Base-by-base conservation (phyloP, 2,329 filamentous ascomycete species). In the Paraconiothyrium sp. region DNA sequence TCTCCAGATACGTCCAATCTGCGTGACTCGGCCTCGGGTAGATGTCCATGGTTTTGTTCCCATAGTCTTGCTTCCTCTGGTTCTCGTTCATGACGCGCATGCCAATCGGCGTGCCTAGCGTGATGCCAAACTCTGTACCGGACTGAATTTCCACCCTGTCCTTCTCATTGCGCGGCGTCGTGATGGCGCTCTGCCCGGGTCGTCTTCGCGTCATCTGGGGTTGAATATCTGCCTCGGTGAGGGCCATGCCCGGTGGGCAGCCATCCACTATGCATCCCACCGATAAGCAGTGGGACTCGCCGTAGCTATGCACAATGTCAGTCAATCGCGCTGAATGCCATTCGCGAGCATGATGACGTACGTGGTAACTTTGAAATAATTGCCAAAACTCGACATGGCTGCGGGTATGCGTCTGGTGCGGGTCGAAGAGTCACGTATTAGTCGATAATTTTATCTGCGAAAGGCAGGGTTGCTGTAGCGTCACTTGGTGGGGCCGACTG, bases 231-330 rank as follows among this genome's bases (percentile, higher is more conserved):
- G 84, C 85, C 80, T 97, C 94, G 65, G 88, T 91, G 78, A 98
- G 88, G 72, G 89, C 84, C 85, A 98, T 90, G 72, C 92, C 92
- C 14, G 95, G 94, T 39, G 94, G 95, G 75, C 89, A 92, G 72
- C 93, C 93, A 78, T 98, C 94, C 80, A 98, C 90, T 74, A 98
- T 97, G 83, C 92, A 96, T 76, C 93, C 94, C 73, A 98, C 93
- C 35, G 91, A 94, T 74, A 90, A 90, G 84, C 94, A 96, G 83
- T 97, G 94, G 60, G 92, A 96, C 80, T 94, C 91, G 78, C 91
- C 91, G 83, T 92, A 92, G 76, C 88, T 88, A 77, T 55, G 59
- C 34, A 24, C 10, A 57, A 44, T 35, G 22, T 73, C 56, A 72
- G 74, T 60, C 58, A 60, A 56, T 60, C 34, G 54, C 37, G 24